Evolutionary conservation across 1,284 basidiomycete genomes (phyloP).

Genomic region (Irpex sp.): DNA sequence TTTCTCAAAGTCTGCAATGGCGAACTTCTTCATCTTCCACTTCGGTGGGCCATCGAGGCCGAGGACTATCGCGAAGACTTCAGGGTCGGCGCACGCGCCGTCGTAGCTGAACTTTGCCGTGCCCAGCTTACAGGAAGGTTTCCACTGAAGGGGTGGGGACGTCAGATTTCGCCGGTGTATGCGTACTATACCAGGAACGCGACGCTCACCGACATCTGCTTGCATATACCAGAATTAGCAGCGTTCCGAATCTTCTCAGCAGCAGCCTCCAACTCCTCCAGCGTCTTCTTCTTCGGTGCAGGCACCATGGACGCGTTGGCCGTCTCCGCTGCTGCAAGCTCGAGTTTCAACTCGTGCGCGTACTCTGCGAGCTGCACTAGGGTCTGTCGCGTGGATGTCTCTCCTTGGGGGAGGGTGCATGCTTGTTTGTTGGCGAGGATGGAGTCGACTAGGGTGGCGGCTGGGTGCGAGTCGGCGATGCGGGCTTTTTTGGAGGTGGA

Average conservation of each 20-base stretch:
- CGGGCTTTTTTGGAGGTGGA: not conserved
- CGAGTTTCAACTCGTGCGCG: not conserved
- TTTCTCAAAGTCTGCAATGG: slow-evolving; percentile 36
- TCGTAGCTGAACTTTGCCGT: slow-evolving; percentile 48
- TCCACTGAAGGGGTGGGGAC: not conserved
- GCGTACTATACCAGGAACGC: not conserved
- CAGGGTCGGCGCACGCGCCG: slow-evolving; percentile 47
- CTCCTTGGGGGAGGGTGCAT: not conserved
- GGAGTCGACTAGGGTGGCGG: not conserved
- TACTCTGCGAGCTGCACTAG: not conserved
- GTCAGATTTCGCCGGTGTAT: no score
- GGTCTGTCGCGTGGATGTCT: not conserved
- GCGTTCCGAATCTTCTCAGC: slow-evolving; percentile 43
- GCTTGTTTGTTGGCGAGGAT: not conserved
- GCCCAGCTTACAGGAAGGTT: slow-evolving; percentile 36
- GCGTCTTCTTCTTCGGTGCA: slow-evolving; percentile 30
- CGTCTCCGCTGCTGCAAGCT: not conserved
- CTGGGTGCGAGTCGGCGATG: no score
- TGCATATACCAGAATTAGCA: slow-evolving; percentile 45
- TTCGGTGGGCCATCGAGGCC: slow-evolving; percentile 41
- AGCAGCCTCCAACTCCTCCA: slow-evolving; percentile 34
- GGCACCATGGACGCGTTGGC: slow-evolving; percentile 3
- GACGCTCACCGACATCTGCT: slow-evolving; percentile 44
- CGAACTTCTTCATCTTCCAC: slow-evolving; percentile 50
- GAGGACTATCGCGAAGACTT: slow-evolving; percentile 46